Conservation (phyloP, 257 asterid species). For the Cruciata laevipes region DNA sequence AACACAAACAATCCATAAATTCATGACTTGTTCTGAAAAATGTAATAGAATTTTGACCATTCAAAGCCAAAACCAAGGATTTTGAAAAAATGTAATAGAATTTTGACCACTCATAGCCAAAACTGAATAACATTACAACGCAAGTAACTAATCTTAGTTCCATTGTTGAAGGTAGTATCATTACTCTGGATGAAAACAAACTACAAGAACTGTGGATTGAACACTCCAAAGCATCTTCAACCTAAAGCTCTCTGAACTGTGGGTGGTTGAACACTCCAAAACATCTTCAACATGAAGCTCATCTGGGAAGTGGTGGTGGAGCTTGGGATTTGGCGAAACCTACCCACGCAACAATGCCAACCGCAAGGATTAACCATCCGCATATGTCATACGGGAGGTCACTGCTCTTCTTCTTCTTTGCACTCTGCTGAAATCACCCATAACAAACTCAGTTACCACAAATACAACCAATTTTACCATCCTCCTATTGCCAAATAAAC, state of each 20-base stretch:
- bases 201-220: background rate
- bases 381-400: conserved; percentile 58
- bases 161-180: conserved; percentile 2
- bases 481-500: too few relatives aligned
- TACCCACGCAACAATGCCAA: conserved; percentile 60
- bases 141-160: background rate
- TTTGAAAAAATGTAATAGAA: background rate
- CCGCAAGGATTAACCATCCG: conserved; percentile 68
- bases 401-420: conserved; percentile 44
- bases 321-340: conserved; percentile 47
- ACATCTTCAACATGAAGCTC: conserved; percentile 15
- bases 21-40: background rate
- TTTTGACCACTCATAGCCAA: background rate
- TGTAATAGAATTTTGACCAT: background rate
- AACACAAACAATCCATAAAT: background rate
- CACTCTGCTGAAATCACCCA: conserved; percentile 20
- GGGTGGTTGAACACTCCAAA: background rate
- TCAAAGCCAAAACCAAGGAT: background rate
- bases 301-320: conserved; percentile 45
- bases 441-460: background rate
- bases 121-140: background rate
- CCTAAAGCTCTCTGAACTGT: conserved; percentile 14
- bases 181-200: conserved; percentile 1
- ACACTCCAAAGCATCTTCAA: background rate
- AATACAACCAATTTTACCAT: too few relatives aligned